Percentiles rank a stretch among this genome's conserved stretches.
These are phyloP conservation scores for Scleroderma citrinum DNA, from an alignment of 768 basidiomycete species.

Conservation along the genomic window DNA sequence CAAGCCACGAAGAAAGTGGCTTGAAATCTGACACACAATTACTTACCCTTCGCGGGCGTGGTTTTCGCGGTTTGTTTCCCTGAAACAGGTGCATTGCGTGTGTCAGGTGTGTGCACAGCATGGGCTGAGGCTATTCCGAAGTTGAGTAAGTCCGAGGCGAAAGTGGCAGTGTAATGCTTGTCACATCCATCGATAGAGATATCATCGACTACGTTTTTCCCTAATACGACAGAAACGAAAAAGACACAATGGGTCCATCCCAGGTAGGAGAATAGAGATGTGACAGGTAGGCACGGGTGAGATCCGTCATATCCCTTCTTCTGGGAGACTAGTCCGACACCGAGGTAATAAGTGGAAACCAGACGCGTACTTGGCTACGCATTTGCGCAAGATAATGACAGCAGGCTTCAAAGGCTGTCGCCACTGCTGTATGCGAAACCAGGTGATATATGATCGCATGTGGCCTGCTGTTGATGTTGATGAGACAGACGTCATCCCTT, in stretches of 20 bases:
- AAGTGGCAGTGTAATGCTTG: neutral
- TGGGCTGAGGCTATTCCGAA: neutral
- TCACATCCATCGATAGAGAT: neutral
- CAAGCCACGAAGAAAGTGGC: neutral
- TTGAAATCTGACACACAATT: neutral
- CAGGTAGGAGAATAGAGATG: neutral
- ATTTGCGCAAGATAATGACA: neutral
- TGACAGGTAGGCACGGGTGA: neutral
- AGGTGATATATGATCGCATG: no score
- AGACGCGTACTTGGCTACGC: neutral
- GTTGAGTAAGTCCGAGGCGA: neutral
- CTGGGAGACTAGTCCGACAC: neutral
- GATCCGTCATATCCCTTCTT: neutral
- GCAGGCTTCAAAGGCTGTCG: neutral
- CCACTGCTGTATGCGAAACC: neutral
- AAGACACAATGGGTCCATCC: neutral
- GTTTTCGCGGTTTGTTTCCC: neutral
- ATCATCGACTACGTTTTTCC: no score
- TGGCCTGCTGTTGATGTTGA: neutral
- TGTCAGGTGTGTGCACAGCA: neutral
- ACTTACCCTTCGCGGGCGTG: neutral
- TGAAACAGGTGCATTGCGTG: neutral
- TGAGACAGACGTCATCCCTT: neutral
- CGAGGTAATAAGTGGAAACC: neutral
- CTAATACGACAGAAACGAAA: neutral